A percentile compares a stretch with the other conserved stretches of the same genome.
Evolutionary conservation across 2,329 filamentous ascomycete species (phyloP).

Genomic region (Cladorrhinum sp.): DNA sequence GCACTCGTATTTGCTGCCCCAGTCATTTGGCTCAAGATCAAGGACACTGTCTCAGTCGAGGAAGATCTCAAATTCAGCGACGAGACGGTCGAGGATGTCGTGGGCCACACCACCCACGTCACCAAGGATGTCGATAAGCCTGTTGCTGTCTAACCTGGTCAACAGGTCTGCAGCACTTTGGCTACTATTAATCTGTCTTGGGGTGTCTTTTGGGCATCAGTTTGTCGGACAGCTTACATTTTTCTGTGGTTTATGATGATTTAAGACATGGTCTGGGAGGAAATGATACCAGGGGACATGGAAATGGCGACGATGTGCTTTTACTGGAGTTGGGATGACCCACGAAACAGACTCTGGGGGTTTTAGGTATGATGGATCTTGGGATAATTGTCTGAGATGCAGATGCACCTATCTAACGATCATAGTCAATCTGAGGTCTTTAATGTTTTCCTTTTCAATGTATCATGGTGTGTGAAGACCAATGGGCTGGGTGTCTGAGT

Average conservation of each 20-base stretch:
- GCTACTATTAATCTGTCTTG: neutral
- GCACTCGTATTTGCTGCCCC: slow-evolving; percentile 75
- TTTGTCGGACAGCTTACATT: neutral
- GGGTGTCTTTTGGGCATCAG: too few species aligned
- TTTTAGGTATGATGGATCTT: too few species aligned
- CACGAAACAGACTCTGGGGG: too few species aligned
- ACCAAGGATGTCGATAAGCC: neutral
- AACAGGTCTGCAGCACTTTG: neutral
- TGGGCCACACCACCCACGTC: slow-evolving; percentile 4
- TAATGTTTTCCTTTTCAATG: too few species aligned
- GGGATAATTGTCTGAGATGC: too few species aligned
- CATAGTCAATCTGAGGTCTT: too few species aligned
- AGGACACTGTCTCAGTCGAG: slow-evolving; percentile 76
- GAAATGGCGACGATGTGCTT: neutral
- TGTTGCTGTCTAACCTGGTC: neutral
- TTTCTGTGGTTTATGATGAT: neutral
- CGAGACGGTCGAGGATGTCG: slow-evolving; percentile 72
- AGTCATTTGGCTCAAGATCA: slow-evolving; percentile 73
- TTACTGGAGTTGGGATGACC: neutral
- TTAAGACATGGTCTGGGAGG: neutral
- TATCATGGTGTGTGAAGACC: too few species aligned
- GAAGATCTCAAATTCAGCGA: slow-evolving; percentile 83
- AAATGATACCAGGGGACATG: neutral
- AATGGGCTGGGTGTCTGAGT: too few species aligned
- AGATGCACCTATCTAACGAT: too few species aligned